phyloP scores from a whole-genome alignment of 1,284 basidiomycete species.

The Ceratobasidium sp. region DNA sequence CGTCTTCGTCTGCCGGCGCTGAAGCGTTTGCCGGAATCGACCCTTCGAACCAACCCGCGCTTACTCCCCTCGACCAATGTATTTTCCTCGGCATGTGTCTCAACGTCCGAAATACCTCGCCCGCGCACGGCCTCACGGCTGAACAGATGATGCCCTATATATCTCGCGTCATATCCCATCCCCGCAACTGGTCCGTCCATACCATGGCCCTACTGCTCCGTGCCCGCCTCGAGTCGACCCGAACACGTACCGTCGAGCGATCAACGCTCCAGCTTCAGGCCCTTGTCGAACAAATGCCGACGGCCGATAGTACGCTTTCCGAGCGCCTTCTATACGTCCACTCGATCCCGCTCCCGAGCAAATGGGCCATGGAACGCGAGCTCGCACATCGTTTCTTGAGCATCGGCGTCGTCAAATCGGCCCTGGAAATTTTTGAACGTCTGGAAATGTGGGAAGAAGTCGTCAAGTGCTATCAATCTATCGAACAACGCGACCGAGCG shows the following conservation, averaged over 20 bases:
- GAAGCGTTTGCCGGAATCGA: constrained; percentile 68
- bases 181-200: constrained; percentile 91
- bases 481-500: constrained; percentile 80
- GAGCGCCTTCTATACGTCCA: constrained; percentile 84
- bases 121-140: constrained; percentile 82
- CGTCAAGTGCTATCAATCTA: constrained; percentile 79
- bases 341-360: constrained; percentile 78
- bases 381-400: constrained; percentile 80
- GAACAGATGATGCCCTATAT: constrained; percentile 93
- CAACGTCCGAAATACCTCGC: constrained; percentile 87
- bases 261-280: constrained; percentile 89
- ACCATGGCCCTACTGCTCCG: constrained; percentile 92
- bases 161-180: constrained; percentile 82
- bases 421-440: constrained; percentile 88
- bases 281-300: constrained; percentile 93
- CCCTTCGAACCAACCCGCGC: constrained; percentile 81
- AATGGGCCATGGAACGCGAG: constrained; percentile 91
- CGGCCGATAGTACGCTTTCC: constrained; percentile 69
- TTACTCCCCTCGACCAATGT: constrained; percentile 90
- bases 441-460: constrained; percentile 98
- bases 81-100: constrained; percentile 89
- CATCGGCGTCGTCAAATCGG: constrained; percentile 85
- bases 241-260: constrained; percentile 90
- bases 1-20: constrained; percentile 63
- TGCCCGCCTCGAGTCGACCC: constrained; percentile 82